Base-by-base conservation (phyloP, 2,329 filamentous ascomycete species). In the Exophiala sideris region DNA sequence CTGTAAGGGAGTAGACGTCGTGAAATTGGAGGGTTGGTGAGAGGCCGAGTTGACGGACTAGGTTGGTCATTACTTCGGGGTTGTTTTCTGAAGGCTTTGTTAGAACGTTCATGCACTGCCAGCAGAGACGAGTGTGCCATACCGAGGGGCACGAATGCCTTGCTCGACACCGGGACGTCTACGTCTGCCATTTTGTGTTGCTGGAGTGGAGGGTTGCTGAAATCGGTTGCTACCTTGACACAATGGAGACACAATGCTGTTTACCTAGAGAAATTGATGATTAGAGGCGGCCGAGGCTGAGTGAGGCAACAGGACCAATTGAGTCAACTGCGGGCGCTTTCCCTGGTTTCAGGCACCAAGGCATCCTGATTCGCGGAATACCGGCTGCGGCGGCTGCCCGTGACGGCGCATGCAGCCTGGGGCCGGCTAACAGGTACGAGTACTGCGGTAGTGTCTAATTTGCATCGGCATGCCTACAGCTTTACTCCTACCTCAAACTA, bases 1-100 rank as follows among this genome's bases (percentile, higher is more conserved):
- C 91, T 60, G 88, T 86, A 67, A 97, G 86, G 63, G 87, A 91
- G 80, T 86, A 96, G 70, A 97, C 89, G 73, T 97, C 92, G 77
- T 95, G 86, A 73, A 96, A 86, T 65, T 83, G 79, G 42, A 97
- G 80, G 21, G 80, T 77, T n/a, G 74, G 67, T n/a, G 88, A 87
- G 52, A 97, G 83, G 60, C 92, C 92, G 21, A 97, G 87, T 63
- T 84, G 84, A 75, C 88, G 88, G 45, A 95, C 82, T 34, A 97
- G 85, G 40, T 79, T 75, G 50, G 85, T 91, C 85, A 97, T 94
- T 32, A 96, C 84, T 73, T 89, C 84, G 0, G 94, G 91, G 76
- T 96, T 96, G 64, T 84, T 85, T 69, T 85, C 83, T 82, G 58
- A 36, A 8, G 1, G 36, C 24, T 24, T 11, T 14, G 9, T 12